These are phyloP conservation scores for Mycena epipterygia DNA, from an alignment of 768 basidiomycete species.

Conservation along the genomic window DNA sequence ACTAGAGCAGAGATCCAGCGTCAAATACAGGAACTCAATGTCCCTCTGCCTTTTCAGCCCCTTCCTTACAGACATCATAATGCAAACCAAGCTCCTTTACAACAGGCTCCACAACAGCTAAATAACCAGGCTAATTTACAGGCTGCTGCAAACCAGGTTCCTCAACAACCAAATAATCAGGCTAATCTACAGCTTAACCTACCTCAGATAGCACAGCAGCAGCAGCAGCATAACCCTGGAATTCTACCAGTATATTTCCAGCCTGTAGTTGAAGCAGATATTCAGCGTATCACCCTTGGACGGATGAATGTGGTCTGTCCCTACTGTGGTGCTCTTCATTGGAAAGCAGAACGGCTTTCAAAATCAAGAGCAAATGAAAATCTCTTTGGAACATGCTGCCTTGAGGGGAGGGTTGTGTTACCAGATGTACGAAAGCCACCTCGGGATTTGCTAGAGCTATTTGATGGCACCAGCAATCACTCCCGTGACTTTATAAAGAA, in stretches of 20 bases:
- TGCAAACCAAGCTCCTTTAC: neutral
- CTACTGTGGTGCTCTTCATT: constrained; percentile 53
- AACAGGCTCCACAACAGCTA: neutral
- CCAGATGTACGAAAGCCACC: constrained; percentile 42
- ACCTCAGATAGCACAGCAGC: no score
- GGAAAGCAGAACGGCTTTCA: constrained; percentile 44
- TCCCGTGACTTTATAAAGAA: constrained; percentile 44
- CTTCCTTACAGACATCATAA: neutral
- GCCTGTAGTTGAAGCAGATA: neutral
- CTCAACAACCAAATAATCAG: neutral
- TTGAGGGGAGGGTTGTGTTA: constrained; percentile 48
- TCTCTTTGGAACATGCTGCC: constrained; percentile 53
- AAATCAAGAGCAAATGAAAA: constrained; percentile 31
- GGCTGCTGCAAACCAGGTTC: no score
- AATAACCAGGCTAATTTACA: no score
- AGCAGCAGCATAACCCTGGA: neutral
- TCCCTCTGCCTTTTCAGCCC: neutral
- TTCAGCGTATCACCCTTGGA: constrained; percentile 41
- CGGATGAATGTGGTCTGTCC: constrained; percentile 50
- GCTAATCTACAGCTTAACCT: no score
- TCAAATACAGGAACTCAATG: neutral
- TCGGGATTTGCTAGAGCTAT: constrained; percentile 36
- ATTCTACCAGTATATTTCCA: neutral
- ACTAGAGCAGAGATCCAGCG: neutral
- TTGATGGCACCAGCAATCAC: constrained; percentile 25